Conservation (phyloP, 441 rosid genomes). For the Cnidoscolus chayamansa region DNA sequence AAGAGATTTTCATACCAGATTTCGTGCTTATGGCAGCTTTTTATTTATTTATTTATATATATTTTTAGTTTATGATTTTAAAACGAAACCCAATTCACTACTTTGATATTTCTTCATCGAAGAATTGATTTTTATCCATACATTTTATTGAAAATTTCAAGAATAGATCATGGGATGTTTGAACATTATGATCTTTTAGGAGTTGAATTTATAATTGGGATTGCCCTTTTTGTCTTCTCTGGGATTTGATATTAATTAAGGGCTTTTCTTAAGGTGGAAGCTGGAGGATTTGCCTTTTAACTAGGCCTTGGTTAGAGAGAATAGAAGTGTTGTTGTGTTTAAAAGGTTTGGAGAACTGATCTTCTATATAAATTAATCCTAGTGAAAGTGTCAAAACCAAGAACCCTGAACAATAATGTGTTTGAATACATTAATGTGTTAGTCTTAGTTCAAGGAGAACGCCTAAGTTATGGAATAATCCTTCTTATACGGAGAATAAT, state of each 20-base stretch:
- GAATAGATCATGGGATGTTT: neutral
- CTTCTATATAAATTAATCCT: neutral
- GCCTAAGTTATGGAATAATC: neutral
- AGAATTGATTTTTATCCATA: neutral
- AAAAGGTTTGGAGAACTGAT: neutral
- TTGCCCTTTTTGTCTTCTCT: neutral
- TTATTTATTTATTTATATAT: too few species aligned
- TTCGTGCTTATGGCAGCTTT: too few species aligned
- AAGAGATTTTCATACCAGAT: too few species aligned
- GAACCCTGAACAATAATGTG: neutral
- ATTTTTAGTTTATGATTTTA: neutral
- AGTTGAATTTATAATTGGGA: neutral
- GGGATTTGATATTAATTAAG: neutral
- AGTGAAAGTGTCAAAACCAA: neutral
- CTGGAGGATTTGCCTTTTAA: conserved; percentile 12
- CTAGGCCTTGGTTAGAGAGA: neutral
- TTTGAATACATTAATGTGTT: conserved; percentile 1
- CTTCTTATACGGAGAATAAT: neutral
- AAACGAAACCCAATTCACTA: neutral
- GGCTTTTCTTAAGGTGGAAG: conserved; percentile 4
- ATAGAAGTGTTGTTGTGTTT: neutral
- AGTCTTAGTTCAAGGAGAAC: conserved; percentile 6
- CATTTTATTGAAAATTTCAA: neutral
- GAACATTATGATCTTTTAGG: neutral
- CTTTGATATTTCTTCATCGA: neutral